phyloP scores from a whole-genome alignment of 2,329 filamentous ascomycete genomes.

The Fusarium bulbicola region DNA sequence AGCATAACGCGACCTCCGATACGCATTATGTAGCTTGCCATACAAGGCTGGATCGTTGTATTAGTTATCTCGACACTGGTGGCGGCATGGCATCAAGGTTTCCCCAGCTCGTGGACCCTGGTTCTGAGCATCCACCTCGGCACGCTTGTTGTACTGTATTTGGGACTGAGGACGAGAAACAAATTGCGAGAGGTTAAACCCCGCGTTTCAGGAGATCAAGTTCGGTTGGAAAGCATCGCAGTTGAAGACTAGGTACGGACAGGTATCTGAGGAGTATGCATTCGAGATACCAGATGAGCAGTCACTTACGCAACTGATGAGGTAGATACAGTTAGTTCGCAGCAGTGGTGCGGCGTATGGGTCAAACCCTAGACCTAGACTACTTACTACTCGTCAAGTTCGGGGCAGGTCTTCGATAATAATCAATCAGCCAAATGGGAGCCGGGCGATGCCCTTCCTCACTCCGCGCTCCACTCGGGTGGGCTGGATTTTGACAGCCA shows the following conservation, averaged over 20 bases:
- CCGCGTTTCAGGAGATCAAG: constrained; percentile 23
- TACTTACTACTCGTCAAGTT: background rate
- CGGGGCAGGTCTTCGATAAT: constrained; percentile 2
- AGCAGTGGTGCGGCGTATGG: background rate
- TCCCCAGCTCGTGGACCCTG: constrained; percentile 25
- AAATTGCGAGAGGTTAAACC: constrained; percentile 9
- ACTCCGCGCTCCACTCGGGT: constrained; percentile 37
- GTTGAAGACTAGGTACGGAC: background rate
- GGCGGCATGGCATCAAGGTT: constrained; percentile 24
- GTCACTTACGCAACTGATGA: background rate
- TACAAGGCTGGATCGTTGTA: background rate
- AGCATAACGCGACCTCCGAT: background rate
- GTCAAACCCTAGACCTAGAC: background rate
- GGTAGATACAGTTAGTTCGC: background rate
- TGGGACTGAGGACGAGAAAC: background rate
- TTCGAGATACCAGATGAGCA: background rate
- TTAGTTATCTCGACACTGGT: constrained; percentile 15
- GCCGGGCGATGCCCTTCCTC: constrained; percentile 5
- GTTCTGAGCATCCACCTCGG: constrained; percentile 21
- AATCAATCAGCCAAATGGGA: background rate
- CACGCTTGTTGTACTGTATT: background rate
- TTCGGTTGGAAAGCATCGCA: background rate
- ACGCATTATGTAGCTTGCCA: background rate
- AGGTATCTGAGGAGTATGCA: background rate
- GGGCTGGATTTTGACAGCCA: constrained; percentile 35